Conservation (phyloP, 129 eudicot genomes). For the Apium graveolens region DNA sequence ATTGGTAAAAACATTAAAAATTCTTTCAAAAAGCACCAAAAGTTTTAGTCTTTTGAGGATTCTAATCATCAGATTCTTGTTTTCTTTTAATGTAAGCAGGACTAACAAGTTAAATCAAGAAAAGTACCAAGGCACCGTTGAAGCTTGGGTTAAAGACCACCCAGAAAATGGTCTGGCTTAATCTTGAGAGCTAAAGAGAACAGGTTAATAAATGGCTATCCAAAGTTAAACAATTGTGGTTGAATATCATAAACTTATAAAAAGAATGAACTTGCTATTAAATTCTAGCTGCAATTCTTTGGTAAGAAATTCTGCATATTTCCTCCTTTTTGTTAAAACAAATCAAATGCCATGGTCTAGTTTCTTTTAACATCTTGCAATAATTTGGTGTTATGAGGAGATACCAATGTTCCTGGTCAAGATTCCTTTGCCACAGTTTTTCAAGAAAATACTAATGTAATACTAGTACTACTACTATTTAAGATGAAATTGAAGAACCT, state of each 20-base stretch:
- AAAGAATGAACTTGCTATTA: too few relatives aligned
- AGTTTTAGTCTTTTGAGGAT: not conserved
- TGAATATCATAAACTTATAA: not conserved
- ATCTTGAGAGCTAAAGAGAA: constrained; percentile 4
- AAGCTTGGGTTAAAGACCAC: constrained; percentile 4
- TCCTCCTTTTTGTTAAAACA: not conserved
- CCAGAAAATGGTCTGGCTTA: constrained; percentile 9
- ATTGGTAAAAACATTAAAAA: not conserved
- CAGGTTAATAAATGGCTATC: not conserved
- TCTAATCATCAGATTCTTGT: constrained; percentile 6
- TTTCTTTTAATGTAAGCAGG: not conserved
- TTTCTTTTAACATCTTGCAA: not conserved
- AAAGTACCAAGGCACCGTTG: constrained; percentile 17
- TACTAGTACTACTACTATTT: too few relatives aligned
- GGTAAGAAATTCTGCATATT: not conserved
- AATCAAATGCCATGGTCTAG: not conserved
- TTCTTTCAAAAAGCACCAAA: constrained; percentile 4
- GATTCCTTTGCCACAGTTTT: not conserved
- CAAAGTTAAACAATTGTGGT: not conserved
- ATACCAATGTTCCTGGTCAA: not conserved
- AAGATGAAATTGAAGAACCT: not conserved
- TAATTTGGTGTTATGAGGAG: not conserved
- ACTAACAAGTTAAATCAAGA: not conserved
- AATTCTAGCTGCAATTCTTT: not conserved
- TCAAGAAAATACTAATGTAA: not conserved